Evolutionary conservation across 1,284 basidiomycete genomes (phyloP), one percentile per base, ranked within the genome.

Genomic region (Ceratobasidium sp.): DNA sequence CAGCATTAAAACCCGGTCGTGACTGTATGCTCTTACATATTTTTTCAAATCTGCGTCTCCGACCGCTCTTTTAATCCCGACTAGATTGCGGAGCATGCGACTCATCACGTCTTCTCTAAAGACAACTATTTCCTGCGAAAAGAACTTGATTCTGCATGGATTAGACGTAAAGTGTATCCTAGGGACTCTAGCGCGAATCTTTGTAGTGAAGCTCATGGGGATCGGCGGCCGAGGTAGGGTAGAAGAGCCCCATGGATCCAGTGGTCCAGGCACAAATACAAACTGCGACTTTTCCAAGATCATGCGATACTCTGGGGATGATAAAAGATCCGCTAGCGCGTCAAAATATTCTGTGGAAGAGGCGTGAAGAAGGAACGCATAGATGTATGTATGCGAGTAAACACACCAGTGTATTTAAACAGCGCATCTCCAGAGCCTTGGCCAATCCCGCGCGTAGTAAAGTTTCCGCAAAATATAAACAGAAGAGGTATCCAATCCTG

Each of bases 41-140:
- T 92, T 87, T 80, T 94, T 94, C 79, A 97, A 81, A 77, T 95
- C 91, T 0, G 76, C 79, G 53, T 90, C 90, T 75, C 89, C 89
- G 28, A 88, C 87, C 73, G 90, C 87, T 0, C 89, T 89, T 78
- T 96, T 96, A 52, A 96, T 89, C 12, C 92, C 90, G 4, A 97
- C 89, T 23, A 94, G 85, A 80, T 98, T 98, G 75, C 97, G 84
- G 72, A 99, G 83, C 92, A 99, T 96, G 72, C 92, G 86, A 1
- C 93, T 88, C 95, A 99, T 97, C 65, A 92, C 81, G 79, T 99
- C 94, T 77, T 99, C 96, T 65, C 97, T 85, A 79, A 92, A 97
- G 26, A 99, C 83, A 45, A 99, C 96, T 53, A 99, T 89, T 81
- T 99, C 97, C 79, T 98, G 96, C 34, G 93, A 90, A 79, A 97